Evolutionary conservation across 306 rosid genomes (phyloP), one percentile per base, ranked within the genome.

Genomic region (Mimosa pudica): DNA sequence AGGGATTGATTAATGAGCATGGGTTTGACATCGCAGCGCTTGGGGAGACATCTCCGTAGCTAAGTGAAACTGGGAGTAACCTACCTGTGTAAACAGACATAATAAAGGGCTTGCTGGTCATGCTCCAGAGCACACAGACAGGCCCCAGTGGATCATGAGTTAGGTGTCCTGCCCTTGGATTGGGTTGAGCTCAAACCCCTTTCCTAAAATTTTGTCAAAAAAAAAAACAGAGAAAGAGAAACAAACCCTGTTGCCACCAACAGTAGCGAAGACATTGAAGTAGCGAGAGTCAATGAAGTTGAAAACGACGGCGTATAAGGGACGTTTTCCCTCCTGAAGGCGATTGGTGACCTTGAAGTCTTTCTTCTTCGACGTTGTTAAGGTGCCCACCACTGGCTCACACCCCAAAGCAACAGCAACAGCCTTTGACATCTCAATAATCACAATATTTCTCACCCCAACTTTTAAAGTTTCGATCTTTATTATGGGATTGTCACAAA

Each of bases 271-370:
- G 81, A 95, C 94, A 72, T 85, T 87, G 89, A 89, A 74, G 87
- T 87, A 95, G 77, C 93, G 96, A 16, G 96, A 86, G 70, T 95
- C 98, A 47, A 91, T 82, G 90, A 91, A 91, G 88, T 95, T 95
- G 87, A 95, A 95, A 85, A 93, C 94, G 52, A 93, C 82, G 67
- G 97, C 96, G 82, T 93, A 93, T 2, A 93, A 72, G 58, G 99
- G 99, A 46, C 96, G 90, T 74, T 93, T 93, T 13, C 98, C 98
- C 83, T 95, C 99, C 76, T 93, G 97, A 54, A 95, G 97, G 67
- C 97, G 89, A 84, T 95, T 95, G 74, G 97, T 93, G 77, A 93
- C 93, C 73, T 83, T 89, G 83, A 89, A 95, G 36, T 95, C 99
- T 63, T 18, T 89, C 83, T 87, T 95, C 89, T 83, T 91, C 2